Evolutionary conservation across 495 filamentous ascomycete species (phyloP), one percentile per base, ranked within the genome.

Genomic region (Collariella sp.): DNA sequence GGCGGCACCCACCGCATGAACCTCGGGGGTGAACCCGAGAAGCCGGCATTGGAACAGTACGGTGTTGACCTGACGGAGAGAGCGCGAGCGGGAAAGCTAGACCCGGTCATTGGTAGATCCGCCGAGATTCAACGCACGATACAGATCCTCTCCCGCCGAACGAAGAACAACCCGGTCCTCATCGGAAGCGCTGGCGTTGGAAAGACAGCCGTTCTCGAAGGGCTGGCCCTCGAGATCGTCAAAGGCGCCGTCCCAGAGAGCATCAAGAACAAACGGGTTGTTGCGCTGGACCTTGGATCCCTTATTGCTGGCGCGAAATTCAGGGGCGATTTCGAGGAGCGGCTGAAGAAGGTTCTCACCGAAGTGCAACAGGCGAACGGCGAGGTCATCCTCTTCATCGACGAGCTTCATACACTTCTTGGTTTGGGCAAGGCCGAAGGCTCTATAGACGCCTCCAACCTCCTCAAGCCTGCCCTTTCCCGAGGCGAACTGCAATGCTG

Each of bases 241-340:
- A 78, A 80, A 55, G 93, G 93, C 0, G 91, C 95, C 72, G 91
- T 98, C 2, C 93, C 93, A 0, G 93, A 97, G 68, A 95, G 88
- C 62, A 87, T 98, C 72, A 96, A 96, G 71, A 83, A 95, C 58
- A 98, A 97, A 67, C 76, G 82, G 34, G 93, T 98, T 12, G 79
- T 97, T 50, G 76, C 84, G 11, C 68, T 97, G 49, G 93, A 98
- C 60, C 74, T 98, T 0, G 93, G 93, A 2, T 87, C 86, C 22
- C 76, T 98, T 15, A 96, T 98, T 62, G 94, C 93, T 13, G 93
- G 93, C 36, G 90, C 93, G 11, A 97, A 96, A 64, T 98, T 91
- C 56, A 75, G 93, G 46, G 93, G 93, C 46, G 93, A 98, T 60
- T 97, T 98, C 53, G 93, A 98, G 66, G 93, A 98, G 64, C 80